phyloP scores from a whole-genome alignment of 495 filamentous ascomycete species.

The Cenococcum geophilum region DNA sequence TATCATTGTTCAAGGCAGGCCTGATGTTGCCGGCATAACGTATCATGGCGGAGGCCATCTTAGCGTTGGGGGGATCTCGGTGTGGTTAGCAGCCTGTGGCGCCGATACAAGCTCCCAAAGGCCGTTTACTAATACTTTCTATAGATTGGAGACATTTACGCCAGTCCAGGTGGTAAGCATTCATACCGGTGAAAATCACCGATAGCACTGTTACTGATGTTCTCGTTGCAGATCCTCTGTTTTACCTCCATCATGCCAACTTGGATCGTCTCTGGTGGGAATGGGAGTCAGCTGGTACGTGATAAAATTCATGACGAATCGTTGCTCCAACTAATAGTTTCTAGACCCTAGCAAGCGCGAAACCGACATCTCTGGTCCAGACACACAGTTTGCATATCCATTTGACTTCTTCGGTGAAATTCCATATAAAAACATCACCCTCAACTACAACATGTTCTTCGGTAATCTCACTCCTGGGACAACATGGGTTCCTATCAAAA shows the following conservation, averaged over 20 bases:
- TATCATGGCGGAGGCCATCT: conserved; percentile 59
- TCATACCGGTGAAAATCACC: background rate
- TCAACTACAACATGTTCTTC: conserved; percentile 35
- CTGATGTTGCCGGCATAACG: conserved; percentile 37
- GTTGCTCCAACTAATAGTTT: background rate
- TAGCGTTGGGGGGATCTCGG: conserved; percentile 52
- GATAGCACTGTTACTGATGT: too few relatives aligned
- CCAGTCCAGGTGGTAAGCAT: background rate
- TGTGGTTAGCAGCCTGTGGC: conserved; percentile 33
- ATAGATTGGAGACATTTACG: conserved; percentile 13
- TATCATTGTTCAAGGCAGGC: conserved; percentile 10
- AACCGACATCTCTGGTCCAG: conserved; percentile 37
- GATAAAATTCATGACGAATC: too few relatives aligned
- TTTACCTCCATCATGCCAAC: conserved; percentile 61
- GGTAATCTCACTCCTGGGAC: conserved; percentile 11
- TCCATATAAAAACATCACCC: conserved; percentile 38
- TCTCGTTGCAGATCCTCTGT: conserved; percentile 51
- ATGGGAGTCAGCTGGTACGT: conserved; percentile 41
- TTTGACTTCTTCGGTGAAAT: conserved; percentile 36
- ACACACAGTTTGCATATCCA: conserved; percentile 34
- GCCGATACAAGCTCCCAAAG: conserved; percentile 25
- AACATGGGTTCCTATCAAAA: conserved; percentile 8
- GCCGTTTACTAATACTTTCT: conserved; percentile 22
- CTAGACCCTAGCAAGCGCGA: background rate
- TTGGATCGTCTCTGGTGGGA: conserved; percentile 63